Base-by-base conservation (phyloP, 2,329 filamentous ascomycete genomes). In the Dichotomopilus funicola region DNA sequence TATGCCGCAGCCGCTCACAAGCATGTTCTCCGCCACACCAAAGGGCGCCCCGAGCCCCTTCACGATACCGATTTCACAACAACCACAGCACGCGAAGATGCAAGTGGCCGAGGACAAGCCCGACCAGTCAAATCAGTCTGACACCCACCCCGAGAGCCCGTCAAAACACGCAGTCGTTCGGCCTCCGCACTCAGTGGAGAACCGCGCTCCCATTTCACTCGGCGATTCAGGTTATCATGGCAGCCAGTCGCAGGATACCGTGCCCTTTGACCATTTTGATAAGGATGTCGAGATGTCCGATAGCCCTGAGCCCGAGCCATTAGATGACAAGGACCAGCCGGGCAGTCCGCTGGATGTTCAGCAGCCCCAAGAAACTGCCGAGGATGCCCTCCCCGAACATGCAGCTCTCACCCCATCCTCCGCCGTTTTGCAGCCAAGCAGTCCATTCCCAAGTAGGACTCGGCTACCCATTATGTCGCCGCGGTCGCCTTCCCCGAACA, bases 171-270 rank as follows among this genome's bases (percentile, higher is more conserved):
- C 62, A 59, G 62, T 68, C 8, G 66, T 70, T 36, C 67, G 70
- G 13, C 63, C 67, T 42, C 68, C 70, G 54, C 63, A 59, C 13
- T 53, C 33, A 9, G 53, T 55, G 49, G 56, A 56, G 42, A 42
- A 59, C 46, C 57, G 64, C 57, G 42, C 67, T 40, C 61, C 66
- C n/a, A 58, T 67, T n/a, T 66, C 73, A 19, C 66, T 73, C 46
- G 71, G 75, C 1, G 86, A 89, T 63, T 89, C 87, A 37, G 86
- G 87, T 34, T 89, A 89, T 64, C 83, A 88, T 71, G 86, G 85
- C 47, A 87, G 84, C 63, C 82, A 85, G 62, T 73, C 75, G 3
- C 76, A 79, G 52, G 78, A 83, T 54, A 72, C 72, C n/a, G 73
- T 78, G 49, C 71, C 73, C 38, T 58, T 71, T 9, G 68, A 68